Base-by-base conservation (phyloP, 441 rosid genomes). In the Erysimum cheiri region DNA sequence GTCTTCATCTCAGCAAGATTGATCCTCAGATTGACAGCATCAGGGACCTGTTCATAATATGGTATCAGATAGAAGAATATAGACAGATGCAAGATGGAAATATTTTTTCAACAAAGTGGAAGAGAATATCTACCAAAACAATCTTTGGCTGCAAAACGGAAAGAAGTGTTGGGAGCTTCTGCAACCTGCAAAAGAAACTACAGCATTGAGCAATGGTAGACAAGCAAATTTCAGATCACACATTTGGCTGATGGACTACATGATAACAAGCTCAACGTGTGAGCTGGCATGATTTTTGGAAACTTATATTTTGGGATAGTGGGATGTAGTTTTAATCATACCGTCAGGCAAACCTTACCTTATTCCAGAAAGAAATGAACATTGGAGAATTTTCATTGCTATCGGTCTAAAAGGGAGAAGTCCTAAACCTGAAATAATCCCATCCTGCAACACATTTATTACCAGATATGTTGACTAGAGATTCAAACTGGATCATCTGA, bases 301-400 rank as follows among this genome's bases (percentile, higher is more conserved):
- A 41, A 60, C 65, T 8, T 26, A 28, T 8, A 14, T n/a, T 8
- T 39, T 43, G 64, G 28, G 52, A 9, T 60, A 8, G 26, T 11
- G 44, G 36, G 15, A 57, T 64, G 8, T 36, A 5, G 26, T 8
- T 10, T 47, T 17, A 15, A 47, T 35, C 8, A 47, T 19, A 49
- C 50, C 31, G 53, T 52, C 54, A 62, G 40, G 67, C 4, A 46
- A 53, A 12, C 22, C 73, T 53, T 79, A 88, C 98, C 77, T 83
- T 65, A 87, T 82, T 79, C 95, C 96, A 52, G 88, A 84, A 59
- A 84, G 82, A 68, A 94, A 94, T 3, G 98, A 94, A 65, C 97
- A 91, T 29, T 85, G 86, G 60, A 89, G 93, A 81, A 91, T 86
- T 83, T 86, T 91, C 93, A 90, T 94, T 26, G 73, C 78, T 70